Conservation (phyloP, 2,329 filamentous ascomycete species). For the Pseudofabraea citricarpa region DNA sequence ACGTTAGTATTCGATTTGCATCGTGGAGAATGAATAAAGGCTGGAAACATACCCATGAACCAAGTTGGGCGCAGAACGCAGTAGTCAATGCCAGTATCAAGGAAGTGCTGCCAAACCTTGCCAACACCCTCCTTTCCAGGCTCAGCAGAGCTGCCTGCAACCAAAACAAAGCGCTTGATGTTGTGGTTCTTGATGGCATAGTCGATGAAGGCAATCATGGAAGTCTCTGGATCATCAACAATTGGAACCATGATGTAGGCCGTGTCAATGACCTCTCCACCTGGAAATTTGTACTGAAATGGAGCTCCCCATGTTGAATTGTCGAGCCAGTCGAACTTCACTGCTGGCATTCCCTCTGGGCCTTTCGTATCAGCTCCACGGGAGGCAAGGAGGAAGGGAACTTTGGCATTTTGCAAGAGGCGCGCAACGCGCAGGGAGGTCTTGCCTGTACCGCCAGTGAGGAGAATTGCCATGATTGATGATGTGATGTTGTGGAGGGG, state of each 20-base stretch:
- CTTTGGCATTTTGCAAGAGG: constrained; percentile 9
- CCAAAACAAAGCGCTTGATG: constrained; percentile 39
- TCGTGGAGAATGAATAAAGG: not conserved
- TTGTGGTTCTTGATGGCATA: constrained; percentile 31
- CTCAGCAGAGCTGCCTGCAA: constrained; percentile 33
- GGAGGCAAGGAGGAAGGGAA: constrained; percentile 33
- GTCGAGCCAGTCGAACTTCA: constrained; percentile 42
- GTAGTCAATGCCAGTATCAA: constrained; percentile 31
- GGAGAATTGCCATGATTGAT: constrained; percentile 24
- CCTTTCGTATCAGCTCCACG: constrained; percentile 23
- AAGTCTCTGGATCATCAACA: constrained; percentile 25
- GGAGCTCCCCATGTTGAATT: constrained; percentile 32
- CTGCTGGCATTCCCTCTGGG: constrained; percentile 11
- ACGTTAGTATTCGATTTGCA: not conserved
- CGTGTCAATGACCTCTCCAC: not conserved
- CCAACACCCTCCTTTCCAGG: constrained; percentile 30
- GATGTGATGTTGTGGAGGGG: too few species aligned
- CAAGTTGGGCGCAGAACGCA: constrained; percentile 40
- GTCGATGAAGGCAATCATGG: constrained; percentile 38
- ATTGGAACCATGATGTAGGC: constrained; percentile 29
- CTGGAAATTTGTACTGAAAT: constrained; percentile 22
- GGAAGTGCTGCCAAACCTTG: constrained; percentile 13
- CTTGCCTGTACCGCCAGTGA: constrained; percentile 42
- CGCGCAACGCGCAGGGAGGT: constrained; percentile 34
- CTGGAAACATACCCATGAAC: constrained; percentile 37